Evolutionary conservation across 257 asterid genomes (phyloP).

Genomic region (Eustoma russellianum): DNA sequence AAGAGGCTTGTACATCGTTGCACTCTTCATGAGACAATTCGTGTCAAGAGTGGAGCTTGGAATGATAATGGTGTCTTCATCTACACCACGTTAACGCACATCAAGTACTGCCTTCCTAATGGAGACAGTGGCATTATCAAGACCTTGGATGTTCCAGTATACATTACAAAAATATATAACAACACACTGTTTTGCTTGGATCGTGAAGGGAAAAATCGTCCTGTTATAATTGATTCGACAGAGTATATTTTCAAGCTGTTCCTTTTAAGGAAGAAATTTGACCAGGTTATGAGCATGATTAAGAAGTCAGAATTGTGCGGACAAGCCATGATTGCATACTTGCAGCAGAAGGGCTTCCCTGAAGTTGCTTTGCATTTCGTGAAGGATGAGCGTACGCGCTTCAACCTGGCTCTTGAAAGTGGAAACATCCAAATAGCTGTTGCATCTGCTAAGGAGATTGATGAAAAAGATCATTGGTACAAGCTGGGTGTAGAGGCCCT

Average conservation of each 20-base stretch:
- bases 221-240: constrained; percentile 74
- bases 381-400: constrained; percentile 83
- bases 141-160: constrained; percentile 79
- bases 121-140: constrained; percentile 94
- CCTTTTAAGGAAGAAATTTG: constrained; percentile 61
- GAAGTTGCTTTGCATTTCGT: constrained; percentile 93
- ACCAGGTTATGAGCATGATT: constrained; percentile 92
- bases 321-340: constrained; percentile 92
- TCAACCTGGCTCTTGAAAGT: constrained; percentile 80
- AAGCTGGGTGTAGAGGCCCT: constrained; percentile 94
- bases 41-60: constrained; percentile 98
- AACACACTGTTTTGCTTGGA: constrained; percentile 88
- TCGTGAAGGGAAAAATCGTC: constrained; percentile 85
- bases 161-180: constrained; percentile 70
- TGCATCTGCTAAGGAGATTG: constrained; percentile 77
- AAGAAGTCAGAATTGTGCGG: constrained; percentile 85
- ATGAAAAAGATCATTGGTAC: constrained; percentile 89
- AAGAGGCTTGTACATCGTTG: constrained; percentile 82
- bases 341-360: constrained; percentile 95
- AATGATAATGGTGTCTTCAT: constrained; percentile 89
- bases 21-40: constrained; percentile 91
- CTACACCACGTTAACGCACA: constrained; percentile 78
- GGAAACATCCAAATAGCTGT: constrained; percentile 93
- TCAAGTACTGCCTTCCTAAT: constrained; percentile 92
- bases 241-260: constrained; percentile 77